Base-by-base conservation (phyloP, 139 green algal species). In the Zygnema circumcarinatum region DNA sequence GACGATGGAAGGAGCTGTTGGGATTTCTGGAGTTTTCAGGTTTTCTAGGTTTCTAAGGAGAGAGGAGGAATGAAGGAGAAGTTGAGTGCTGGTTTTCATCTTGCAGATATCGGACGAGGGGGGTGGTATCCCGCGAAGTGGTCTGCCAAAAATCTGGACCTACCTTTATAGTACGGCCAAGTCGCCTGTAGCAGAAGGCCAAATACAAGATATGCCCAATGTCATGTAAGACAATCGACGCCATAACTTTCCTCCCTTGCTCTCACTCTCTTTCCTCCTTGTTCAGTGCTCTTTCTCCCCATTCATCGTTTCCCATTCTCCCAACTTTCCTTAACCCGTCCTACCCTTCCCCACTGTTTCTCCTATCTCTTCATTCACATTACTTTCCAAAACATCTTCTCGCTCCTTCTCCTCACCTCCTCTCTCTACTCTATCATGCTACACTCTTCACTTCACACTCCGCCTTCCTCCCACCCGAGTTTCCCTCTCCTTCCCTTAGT, bases 111-210 rank as follows among this genome's bases (percentile, higher is more conserved):
- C 91, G 3, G 97, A 99, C 86, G 97, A 99, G 90, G 97, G 97
- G 1, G 97, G 97, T 41, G 97, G 97, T 85, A 99, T 99, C 88
- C 94, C 95, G 0, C 94, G 97, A 38, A 95, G 85, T 31, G 97
- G 96, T 68, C 86, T 99, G 54, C 93, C 95, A 11, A 92, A 93
- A 56, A 99, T 99, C 87, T 99, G 97, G 97, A 99, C 97, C 54
- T 99, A 99, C 92, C 92, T 99, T 35, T 99, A 99, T 92, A 96
- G 93, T 20, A 99, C 97, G 2, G 97, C 96, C 1, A 79, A 93
- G 42, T 95, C 90, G 1, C 94, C 95, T 0, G 84, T 97, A 54
- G 72, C 87, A 39, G 89, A 94, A 16, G 92, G 83, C 38, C 75
- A 92, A n/a, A 52, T 41, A 36, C 29, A 87, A 47, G 39, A 81